Evolutionary conservation across 2,329 filamentous ascomycete genomes (phyloP).

Genomic region (Curvularia hawaiiensis): DNA sequence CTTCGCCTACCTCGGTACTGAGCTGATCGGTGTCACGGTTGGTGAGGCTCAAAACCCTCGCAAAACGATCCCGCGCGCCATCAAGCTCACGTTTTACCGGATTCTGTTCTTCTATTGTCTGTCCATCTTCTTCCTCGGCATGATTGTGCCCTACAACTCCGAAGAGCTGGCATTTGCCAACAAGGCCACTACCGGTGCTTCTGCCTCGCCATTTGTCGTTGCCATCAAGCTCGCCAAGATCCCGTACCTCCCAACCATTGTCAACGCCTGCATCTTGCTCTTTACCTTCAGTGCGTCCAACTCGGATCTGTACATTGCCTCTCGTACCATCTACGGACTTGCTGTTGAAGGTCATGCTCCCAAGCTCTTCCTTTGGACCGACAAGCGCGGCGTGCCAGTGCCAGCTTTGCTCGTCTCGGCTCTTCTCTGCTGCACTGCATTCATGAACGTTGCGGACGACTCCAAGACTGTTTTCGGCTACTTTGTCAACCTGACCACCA

Average conservation of each 20-base stretch:
- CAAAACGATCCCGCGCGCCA: constrained; percentile 75
- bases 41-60: constrained; percentile 81
- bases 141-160: constrained; percentile 76
- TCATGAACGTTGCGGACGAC: constrained; percentile 55
- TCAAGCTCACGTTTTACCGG: constrained; percentile 80
- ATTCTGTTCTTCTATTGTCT: constrained; percentile 82
- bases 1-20: constrained; percentile 75
- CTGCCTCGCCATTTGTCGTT: constrained; percentile 76
- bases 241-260: constrained; percentile 65
- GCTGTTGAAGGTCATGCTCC: constrained; percentile 75
- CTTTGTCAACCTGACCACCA: constrained; percentile 54
- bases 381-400: constrained; percentile 73
- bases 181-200: constrained; percentile 53
- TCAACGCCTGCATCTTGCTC: constrained; percentile 75
- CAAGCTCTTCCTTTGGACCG: constrained; percentile 71
- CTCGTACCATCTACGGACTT: constrained; percentile 74
- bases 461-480: constrained; percentile 53
- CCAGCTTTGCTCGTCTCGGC: constrained; percentile 67
- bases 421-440: constrained; percentile 69
- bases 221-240: constrained; percentile 71
- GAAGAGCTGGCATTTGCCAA: constrained; percentile 63
- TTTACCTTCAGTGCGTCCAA: constrained; percentile 81
- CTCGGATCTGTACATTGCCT: constrained; percentile 77
- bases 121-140: constrained; percentile 74
- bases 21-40: constrained; percentile 78